These are phyloP conservation scores for Nepenthes alata DNA, from an alignment of 179 eudicot species.

Conservation along the genomic window DNA sequence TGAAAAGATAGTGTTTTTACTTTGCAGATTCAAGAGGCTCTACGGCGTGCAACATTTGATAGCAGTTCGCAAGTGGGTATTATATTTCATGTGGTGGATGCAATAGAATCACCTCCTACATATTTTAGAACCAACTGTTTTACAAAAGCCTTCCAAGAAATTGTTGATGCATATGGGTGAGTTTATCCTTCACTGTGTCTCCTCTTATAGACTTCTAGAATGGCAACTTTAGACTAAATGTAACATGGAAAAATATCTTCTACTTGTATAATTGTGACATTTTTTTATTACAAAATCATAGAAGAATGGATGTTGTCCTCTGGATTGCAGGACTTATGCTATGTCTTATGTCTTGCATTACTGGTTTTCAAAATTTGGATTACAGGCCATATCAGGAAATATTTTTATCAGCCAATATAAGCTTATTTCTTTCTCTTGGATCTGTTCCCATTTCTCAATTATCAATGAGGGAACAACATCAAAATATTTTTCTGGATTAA, in stretches of 20 bases:
- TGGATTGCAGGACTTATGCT: too few relatives aligned
- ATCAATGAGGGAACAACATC: too few relatives aligned
- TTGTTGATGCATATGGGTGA: constrained; percentile 98
- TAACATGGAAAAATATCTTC: background rate
- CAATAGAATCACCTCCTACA: constrained; percentile 82
- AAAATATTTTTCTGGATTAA: too few relatives aligned
- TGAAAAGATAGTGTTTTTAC: constrained; percentile 6
- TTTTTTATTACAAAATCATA: background rate
- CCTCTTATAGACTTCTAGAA: too few relatives aligned
- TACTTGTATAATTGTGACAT: background rate
- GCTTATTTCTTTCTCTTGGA: too few relatives aligned
- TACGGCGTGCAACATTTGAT: constrained; percentile 91
- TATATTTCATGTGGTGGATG: constrained; percentile 79
- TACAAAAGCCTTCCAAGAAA: constrained; percentile 88
- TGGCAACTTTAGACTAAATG: too few relatives aligned
- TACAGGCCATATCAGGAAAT: too few relatives aligned
- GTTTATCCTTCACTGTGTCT: constrained; percentile 7
- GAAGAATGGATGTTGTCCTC: too few relatives aligned
- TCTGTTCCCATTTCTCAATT: too few relatives aligned
- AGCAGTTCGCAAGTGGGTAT: constrained; percentile 91
- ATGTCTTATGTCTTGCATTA: too few relatives aligned
- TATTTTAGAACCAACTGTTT: constrained; percentile 77
- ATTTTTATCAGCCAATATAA: too few relatives aligned
- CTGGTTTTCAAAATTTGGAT: too few relatives aligned
- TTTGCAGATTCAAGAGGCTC: constrained; percentile 77